Conservation (phyloP, 495 filamentous ascomycete genomes). For the Glonium stellatum region DNA sequence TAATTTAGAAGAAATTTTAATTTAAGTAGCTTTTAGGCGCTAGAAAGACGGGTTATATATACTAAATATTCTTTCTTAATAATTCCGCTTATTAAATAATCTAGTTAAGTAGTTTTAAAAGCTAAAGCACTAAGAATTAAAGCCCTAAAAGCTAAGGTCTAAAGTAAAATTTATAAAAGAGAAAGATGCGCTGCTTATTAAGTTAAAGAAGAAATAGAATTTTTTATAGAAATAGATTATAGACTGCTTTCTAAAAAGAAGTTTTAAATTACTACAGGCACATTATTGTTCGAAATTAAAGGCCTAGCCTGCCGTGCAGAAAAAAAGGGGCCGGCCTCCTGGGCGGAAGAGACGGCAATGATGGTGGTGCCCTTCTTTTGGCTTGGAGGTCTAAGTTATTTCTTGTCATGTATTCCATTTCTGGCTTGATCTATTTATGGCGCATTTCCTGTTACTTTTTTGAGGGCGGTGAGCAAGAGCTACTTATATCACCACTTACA, state of each 20-base stretch:
- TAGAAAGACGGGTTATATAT: neutral
- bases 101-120: neutral
- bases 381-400: neutral
- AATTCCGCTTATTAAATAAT: neutral
- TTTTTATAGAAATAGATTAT: constrained; percentile 1
- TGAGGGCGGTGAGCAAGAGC: too few species aligned
- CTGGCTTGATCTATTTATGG: too few species aligned
- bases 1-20: neutral
- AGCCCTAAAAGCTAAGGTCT: neutral
- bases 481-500: too few species aligned
- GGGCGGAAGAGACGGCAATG: neutral
- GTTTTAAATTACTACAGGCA: neutral
- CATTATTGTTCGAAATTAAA: neutral
- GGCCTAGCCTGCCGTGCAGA: neutral
- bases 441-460: too few species aligned
- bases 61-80: neutral
- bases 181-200: neutral
- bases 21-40: neutral
- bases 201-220: constrained; percentile 1
- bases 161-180: neutral
- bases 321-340: too few species aligned
- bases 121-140: too few species aligned
- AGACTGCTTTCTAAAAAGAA: neutral
- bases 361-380: neutral
- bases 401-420: neutral